Percentiles rank a stretch among this genome's conserved stretches.
phyloP scores from a whole-genome alignment of 2,329 filamentous ascomycete genomes.

The Orbilia brochopaga region DNA sequence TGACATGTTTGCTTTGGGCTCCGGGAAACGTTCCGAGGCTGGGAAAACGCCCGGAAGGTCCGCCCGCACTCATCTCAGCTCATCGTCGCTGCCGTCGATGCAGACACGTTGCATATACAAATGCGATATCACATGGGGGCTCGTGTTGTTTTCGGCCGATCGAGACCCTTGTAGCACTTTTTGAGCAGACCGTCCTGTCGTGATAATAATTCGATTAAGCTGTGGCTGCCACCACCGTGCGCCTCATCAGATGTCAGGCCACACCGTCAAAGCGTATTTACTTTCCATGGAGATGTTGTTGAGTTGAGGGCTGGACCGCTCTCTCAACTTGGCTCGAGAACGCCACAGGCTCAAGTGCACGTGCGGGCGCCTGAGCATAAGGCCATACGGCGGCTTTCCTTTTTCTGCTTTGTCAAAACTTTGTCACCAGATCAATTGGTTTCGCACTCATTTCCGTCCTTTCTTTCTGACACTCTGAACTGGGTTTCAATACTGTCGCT shows the following conservation, averaged over 20 bases:
- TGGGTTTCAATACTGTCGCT: slow-evolving; percentile 34
- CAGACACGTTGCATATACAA: not conserved
- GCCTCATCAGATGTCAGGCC: not conserved
- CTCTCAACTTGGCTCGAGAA: no score
- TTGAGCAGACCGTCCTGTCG: not conserved
- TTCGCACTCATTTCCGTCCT: slow-evolving; percentile 25
- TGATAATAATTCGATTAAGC: not conserved
- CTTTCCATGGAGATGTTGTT: not conserved
- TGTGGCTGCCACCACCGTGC: not conserved
- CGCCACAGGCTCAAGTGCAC: no score
- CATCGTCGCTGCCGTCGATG: not conserved
- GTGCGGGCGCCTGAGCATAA: no score
- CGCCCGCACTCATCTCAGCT: not conserved
- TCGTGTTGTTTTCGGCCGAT: not conserved
- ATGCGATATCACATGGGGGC: not conserved
- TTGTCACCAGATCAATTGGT: slow-evolving; percentile 37
- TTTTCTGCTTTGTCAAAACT: no score
- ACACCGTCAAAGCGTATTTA: not conserved
- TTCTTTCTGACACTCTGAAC: slow-evolving; percentile 21
- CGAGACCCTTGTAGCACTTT: not conserved
- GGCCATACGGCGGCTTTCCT: no score
- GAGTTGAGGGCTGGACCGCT: no score
- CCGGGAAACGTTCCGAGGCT: not conserved
- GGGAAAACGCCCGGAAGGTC: not conserved
- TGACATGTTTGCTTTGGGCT: slow-evolving; percentile 4